phyloP scores from a whole-genome alignment of 441 rosid genomes.

The Pelargonium cotyledonis region DNA sequence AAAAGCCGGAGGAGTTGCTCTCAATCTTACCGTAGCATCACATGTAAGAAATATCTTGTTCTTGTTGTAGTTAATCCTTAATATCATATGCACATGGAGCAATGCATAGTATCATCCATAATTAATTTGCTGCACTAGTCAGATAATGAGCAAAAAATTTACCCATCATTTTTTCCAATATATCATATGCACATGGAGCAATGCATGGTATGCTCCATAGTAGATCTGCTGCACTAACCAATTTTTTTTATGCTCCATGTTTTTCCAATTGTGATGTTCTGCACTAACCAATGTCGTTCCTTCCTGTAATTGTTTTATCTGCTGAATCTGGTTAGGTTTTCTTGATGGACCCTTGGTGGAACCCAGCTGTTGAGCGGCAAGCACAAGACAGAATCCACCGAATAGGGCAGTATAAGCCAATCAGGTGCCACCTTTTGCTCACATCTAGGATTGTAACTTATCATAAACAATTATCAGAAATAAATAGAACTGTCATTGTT shows the following conservation, averaged over 20 bases:
- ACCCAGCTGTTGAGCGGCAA: constrained; percentile 94
- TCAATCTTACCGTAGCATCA: constrained; percentile 90
- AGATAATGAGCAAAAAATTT: no score
- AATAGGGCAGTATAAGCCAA: constrained; percentile 91
- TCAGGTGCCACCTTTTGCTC: constrained; percentile 45
- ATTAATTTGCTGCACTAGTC: background rate
- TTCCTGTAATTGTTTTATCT: constrained; percentile 5
- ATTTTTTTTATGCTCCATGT: background rate
- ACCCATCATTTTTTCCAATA: no score
- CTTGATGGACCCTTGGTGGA: constrained; percentile 99
- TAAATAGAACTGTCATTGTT: constrained; percentile 9
- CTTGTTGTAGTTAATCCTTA: background rate
- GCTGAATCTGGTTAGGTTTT: constrained; percentile 49
- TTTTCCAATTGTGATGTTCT: background rate
- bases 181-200: background rate
- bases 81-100: background rate
- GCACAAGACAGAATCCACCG: constrained; percentile 97
- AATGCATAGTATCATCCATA: background rate
- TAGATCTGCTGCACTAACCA: background rate
- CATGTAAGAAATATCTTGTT: constrained; percentile 49
- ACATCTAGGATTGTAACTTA: background rate
- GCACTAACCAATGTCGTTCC: background rate
- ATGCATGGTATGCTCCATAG: background rate
- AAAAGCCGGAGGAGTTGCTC: constrained; percentile 96
- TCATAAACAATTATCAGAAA: background rate